Percentiles rank a stretch among this genome's conserved stretches.
These are phyloP conservation scores for Atalantia buxifolia DNA, from an alignment of 345 rosid species.

Conservation along the genomic window DNA sequence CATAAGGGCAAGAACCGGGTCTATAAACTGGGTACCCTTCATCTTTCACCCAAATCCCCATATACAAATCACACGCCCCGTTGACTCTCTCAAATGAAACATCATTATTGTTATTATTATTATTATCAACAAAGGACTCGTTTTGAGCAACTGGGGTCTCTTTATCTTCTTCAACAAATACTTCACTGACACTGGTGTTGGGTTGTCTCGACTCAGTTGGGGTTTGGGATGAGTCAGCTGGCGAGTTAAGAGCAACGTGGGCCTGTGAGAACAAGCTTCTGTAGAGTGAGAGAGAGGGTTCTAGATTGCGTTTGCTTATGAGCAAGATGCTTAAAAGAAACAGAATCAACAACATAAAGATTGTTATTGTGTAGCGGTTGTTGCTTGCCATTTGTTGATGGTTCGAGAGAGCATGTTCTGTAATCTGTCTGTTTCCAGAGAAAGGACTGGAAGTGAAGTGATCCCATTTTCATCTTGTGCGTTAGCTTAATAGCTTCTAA, in stretches of 20 bases:
- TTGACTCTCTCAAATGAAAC: slow-evolving; percentile 24
- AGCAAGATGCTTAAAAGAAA: slow-evolving; percentile 51
- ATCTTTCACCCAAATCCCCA: slow-evolving; percentile 76
- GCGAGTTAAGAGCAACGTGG: slow-evolving; percentile 23
- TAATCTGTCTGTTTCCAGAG: too few species aligned
- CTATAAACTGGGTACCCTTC: slow-evolving; percentile 62
- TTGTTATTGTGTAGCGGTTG: slow-evolving; percentile 29
- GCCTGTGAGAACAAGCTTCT: slow-evolving; percentile 28
- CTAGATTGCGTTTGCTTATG: slow-evolving; percentile 48
- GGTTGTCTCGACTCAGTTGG: too few species aligned
- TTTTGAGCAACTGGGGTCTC: neutral
- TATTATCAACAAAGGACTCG: slow-evolving; percentile 7
- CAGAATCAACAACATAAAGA: slow-evolving; percentile 33
- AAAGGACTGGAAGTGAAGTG: neutral
- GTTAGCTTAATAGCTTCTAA: neutral
- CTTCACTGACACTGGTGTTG: neutral
- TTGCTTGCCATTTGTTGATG: neutral
- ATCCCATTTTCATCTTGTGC: neutral
- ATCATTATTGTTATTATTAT: neutral
- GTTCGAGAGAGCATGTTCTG: neutral
- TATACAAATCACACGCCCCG: slow-evolving; percentile 63
- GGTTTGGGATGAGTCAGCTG: neutral
- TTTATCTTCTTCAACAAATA: too few species aligned
- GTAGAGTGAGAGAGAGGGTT: slow-evolving; percentile 43
- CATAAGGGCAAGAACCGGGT: slow-evolving; percentile 86